These are phyloP conservation scores for Aquilaria sinensis DNA, from an alignment of 345 rosid genomes.

Conservation along the genomic window DNA sequence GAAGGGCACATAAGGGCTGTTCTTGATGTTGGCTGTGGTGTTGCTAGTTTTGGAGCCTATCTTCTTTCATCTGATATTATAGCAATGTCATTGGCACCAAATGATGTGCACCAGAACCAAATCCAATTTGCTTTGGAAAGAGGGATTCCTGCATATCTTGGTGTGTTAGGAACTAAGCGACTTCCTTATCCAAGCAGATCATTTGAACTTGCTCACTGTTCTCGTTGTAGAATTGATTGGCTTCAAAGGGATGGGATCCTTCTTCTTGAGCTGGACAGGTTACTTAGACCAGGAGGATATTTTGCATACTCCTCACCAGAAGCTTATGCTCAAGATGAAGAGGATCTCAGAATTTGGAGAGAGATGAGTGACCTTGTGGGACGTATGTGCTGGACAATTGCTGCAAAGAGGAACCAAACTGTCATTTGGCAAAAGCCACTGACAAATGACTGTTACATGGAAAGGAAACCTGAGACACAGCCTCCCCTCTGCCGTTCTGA, in stretches of 20 bases:
- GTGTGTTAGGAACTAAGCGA: conserved; percentile 92
- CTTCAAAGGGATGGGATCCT: conserved; percentile 97
- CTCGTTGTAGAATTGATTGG: conserved; percentile 98
- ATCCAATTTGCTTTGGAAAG: conserved; percentile 98
- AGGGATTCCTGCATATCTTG: conserved; percentile 98
- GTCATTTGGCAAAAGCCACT: conserved; percentile 96
- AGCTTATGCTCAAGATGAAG: conserved; percentile 97
- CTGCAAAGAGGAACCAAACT: conserved; percentile 87
- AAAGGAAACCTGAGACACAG: conserved; percentile 72
- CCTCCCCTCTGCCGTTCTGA: conserved; percentile 92
- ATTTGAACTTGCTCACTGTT: conserved; percentile 95
- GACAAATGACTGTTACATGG: conserved; percentile 79
- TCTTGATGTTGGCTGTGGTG: conserved; percentile 98
- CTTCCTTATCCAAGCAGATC: conserved; percentile 99
- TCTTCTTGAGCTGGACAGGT: conserved; percentile 94
- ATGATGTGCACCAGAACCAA: conserved; percentile 99
- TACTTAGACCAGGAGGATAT: conserved; percentile 97
- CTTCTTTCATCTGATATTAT: conserved; percentile 82
- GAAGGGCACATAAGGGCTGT: conserved; percentile 82
- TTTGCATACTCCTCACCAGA: conserved; percentile 99
- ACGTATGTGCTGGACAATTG: conserved; percentile 97
- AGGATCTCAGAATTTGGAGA: conserved; percentile 87
- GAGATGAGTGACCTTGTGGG: conserved; percentile 90
- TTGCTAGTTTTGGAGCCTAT: conserved; percentile 97
- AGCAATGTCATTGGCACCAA: conserved; percentile 92